These are phyloP conservation scores for Eimeria maxima DNA, from an alignment of 169 alveolate species.

Conservation along the genomic window DNA sequence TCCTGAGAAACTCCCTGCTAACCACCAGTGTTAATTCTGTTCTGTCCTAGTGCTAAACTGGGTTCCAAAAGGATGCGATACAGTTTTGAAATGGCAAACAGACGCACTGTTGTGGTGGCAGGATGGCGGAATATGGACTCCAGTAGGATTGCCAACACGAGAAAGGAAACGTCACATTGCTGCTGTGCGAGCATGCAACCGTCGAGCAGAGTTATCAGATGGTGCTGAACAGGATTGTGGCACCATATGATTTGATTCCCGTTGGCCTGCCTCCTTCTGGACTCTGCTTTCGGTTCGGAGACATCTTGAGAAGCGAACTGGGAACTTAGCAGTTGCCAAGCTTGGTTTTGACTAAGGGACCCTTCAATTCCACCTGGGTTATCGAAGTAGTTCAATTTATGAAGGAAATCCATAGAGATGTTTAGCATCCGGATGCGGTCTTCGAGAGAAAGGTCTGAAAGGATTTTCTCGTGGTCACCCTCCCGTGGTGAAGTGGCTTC, in stretches of 20 bases:
- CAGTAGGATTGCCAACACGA: constrained; percentile 30
- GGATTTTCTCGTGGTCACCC: neutral
- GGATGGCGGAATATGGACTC: constrained; percentile 45
- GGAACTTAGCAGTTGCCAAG: neutral
- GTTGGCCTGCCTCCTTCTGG: neutral
- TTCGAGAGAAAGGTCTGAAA: neutral
- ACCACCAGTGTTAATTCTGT: neutral
- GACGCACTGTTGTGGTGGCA: constrained; percentile 15
- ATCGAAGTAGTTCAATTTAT: neutral
- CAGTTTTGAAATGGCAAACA: neutral
- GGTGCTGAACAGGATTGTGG: constrained; percentile 21
- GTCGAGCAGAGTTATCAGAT: constrained; percentile 22
- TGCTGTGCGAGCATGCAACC: constrained; percentile 42
- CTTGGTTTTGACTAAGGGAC: neutral
- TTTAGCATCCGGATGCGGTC: constrained; percentile 32
- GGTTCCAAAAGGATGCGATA: neutral
- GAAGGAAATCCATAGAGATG: neutral
- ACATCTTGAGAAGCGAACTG: too few relatives aligned
- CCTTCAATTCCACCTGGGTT: neutral
- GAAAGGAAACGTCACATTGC: constrained; percentile 56
- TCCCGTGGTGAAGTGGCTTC: neutral
- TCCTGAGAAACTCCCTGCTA: neutral
- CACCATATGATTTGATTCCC: constrained; percentile 21
- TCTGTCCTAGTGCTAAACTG: too few relatives aligned
- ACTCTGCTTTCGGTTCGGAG: neutral